These are phyloP conservation scores for Citrullus colocynthis DNA, from an alignment of 306 rosid species.

Conservation along the genomic window DNA sequence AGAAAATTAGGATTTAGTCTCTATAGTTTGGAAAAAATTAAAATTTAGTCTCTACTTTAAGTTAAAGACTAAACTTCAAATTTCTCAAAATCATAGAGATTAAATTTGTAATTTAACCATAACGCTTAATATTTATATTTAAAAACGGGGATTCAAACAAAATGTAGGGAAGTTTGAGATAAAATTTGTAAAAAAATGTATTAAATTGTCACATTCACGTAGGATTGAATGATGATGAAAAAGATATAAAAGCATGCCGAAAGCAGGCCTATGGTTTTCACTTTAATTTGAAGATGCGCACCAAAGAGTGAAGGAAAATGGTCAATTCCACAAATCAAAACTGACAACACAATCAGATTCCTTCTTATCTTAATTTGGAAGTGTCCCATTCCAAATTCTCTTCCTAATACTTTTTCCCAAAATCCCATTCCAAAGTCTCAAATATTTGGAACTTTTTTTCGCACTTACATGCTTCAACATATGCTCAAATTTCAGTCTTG, in stretches of 20 bases:
- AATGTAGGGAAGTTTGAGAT: not conserved
- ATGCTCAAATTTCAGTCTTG: not conserved
- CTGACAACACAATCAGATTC: not conserved
- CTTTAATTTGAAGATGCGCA: constrained; percentile 7
- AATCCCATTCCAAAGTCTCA: not conserved
- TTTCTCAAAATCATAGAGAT: too few relatives aligned
- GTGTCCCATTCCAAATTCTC: not conserved
- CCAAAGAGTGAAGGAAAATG: not conserved
- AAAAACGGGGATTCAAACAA: not conserved
- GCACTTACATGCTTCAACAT: not conserved
- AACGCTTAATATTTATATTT: too few relatives aligned
- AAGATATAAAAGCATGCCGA: not conserved
- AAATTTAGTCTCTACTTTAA: too few relatives aligned
- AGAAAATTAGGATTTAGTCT: too few relatives aligned
- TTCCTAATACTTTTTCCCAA: not conserved
- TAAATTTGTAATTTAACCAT: too few relatives aligned
- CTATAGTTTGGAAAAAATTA: too few relatives aligned
- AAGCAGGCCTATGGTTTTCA: not conserved
- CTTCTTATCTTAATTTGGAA: not conserved
- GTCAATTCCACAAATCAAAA: not conserved
- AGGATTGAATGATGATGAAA: not conserved
- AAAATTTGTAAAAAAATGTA: not conserved
- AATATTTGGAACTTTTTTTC: not conserved
- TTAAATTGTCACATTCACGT: not conserved
- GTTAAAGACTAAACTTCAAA: too few relatives aligned